Percentiles rank a stretch among this genome's conserved stretches.
These are phyloP conservation scores for Populus hybrid DNA, from an alignment of 441 rosid genomes.

Conservation along the genomic window DNA sequence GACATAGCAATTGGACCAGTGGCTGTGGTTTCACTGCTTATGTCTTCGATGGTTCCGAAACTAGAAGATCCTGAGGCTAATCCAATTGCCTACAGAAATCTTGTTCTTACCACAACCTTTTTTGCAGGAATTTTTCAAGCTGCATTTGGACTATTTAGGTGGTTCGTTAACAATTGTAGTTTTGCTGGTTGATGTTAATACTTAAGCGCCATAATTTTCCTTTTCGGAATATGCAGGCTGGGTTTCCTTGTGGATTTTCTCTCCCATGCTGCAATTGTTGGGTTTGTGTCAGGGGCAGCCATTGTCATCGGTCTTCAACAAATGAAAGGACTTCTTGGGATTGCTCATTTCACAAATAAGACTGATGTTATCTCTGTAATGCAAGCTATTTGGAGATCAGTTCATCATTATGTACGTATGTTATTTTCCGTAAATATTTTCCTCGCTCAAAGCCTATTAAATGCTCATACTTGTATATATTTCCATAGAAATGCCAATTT, in stretches of 20 bases:
- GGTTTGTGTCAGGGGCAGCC: constrained; percentile 93
- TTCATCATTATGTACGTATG: constrained; percentile 56
- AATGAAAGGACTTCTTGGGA: constrained; percentile 75
- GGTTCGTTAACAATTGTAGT: background rate
- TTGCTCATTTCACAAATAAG: constrained; percentile 64
- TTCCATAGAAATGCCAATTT: background rate
- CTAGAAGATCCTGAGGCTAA: constrained; percentile 57
- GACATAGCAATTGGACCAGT: constrained; percentile 93
- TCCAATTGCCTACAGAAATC: constrained; percentile 60
- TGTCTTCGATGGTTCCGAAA: constrained; percentile 69
- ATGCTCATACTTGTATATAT: background rate
- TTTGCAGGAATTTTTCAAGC: constrained; percentile 84
- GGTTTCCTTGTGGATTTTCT: constrained; percentile 88
- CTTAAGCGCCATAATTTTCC: background rate
- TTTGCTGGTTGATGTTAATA: background rate
- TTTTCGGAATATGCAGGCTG: constrained; percentile 30
- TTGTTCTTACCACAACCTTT: constrained; percentile 71
- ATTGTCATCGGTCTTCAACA: constrained; percentile 91
- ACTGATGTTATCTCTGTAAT: constrained; percentile 76
- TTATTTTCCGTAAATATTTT: constrained; percentile 8
- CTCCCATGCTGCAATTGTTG: constrained; percentile 84
- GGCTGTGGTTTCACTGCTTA: constrained; percentile 85
- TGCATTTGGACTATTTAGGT: constrained; percentile 73
- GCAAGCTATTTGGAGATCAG: constrained; percentile 58
- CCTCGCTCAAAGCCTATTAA: background rate